These are phyloP conservation scores for Venturia oleaginea DNA, from an alignment of 2,329 filamentous ascomycete species.

Conservation along the genomic window DNA sequence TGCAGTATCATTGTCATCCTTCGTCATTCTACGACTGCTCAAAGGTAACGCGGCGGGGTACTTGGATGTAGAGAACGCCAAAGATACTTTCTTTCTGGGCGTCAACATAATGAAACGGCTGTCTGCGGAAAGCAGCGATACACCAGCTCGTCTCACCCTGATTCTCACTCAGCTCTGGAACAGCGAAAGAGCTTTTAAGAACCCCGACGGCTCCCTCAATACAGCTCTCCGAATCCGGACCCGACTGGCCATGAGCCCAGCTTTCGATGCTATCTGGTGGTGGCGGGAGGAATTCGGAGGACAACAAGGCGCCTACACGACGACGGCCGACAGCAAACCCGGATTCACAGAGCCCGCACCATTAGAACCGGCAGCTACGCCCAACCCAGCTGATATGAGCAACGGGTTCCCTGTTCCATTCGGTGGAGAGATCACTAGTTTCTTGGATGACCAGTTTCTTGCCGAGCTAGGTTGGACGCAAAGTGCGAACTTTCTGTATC, in stretches of 20 bases:
- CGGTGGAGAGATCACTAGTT: conserved; percentile 15
- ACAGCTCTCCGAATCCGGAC: conserved; percentile 30
- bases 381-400: conserved; percentile 13
- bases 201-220: conserved; percentile 28
- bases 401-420: conserved; percentile 17
- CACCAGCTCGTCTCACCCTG: conserved; percentile 25
- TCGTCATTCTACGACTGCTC: conserved; percentile 28
- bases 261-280: conserved; percentile 34
- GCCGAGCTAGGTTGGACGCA: conserved; percentile 30
- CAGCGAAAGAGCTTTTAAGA: conserved; percentile 32
- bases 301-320: conserved; percentile 12
- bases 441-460: conserved; percentile 30
- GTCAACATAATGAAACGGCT: conserved; percentile 32
- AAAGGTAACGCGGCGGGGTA: conserved; percentile 26
- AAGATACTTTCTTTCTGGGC: conserved; percentile 26
- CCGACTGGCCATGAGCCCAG: conserved; percentile 28
- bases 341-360: background rate
- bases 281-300: conserved; percentile 33
- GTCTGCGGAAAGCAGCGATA: conserved; percentile 29
- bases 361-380: conserved; percentile 15
- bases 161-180: conserved; percentile 33
- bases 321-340: background rate
- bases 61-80: conserved; percentile 28
- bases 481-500: conserved; percentile 12
- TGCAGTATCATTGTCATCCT: conserved; percentile 8